Base-by-base conservation (phyloP, 345 rosid species). In the Adansonia digitata region DNA sequence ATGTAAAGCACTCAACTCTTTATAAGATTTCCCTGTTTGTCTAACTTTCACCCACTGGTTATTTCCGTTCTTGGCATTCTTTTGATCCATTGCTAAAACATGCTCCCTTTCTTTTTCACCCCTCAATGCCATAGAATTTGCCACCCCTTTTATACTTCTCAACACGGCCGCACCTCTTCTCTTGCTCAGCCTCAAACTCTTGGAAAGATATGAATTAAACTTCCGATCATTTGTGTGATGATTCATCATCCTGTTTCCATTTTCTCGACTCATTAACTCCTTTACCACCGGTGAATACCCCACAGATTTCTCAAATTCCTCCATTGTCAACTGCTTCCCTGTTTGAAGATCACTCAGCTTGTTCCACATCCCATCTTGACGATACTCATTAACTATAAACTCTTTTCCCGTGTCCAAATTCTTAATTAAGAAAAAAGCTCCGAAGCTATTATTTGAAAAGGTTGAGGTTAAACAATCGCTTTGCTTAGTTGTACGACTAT, bases 301-400 rank as follows among this genome's bases (percentile, higher is more conserved):
- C 1, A 87, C 94, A 14, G 84, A 83, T 63, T 87, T 93, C 84
- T 95, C 98, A 43, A 93, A 93, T 68, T 95, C 99, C 35, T 93
- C 97, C 91, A 93, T 84, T 2, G 97, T 95, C 22, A 95, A 75
- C 57, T 93, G 90, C 80, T 95, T 91, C 68, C 98, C 99, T 0
- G 99, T 95, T 71, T 95, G 97, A 37, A 95, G 80, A 86, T 95
- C 99, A 57, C 97, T 95, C 14, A 95, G 84, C 57, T 89, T 85
- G 71, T 93, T 95, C 97, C 99, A 95, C 88, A 77, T 85, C 20
- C 97, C 98, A 55, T 90, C 83, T 52, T 89, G 89, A 35, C 83
- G 84, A 37, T 83, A 88, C 82, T 91, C 98, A 1, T 95, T 91
- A 5, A 95, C 98, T 3, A 95, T 69, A 35, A 95, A 91, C 79